Evolutionary conservation across 768 basidiomycete species (phyloP), one percentile per base, ranked within the genome.

Genomic region (Hygrocybe punicea): DNA sequence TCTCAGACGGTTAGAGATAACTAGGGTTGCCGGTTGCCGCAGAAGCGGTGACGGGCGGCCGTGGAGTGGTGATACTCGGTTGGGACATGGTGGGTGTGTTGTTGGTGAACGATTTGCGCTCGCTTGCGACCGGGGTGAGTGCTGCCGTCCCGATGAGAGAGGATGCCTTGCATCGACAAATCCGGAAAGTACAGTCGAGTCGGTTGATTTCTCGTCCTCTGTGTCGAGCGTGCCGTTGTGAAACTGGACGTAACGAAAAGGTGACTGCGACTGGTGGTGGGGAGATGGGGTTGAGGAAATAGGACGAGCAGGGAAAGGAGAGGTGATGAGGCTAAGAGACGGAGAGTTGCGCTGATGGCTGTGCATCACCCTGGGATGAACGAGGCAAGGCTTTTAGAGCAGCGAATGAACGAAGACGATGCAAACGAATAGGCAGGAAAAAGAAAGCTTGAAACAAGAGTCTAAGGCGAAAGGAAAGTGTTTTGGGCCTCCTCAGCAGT

Each of bases 221-320:
- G 64, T 35, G 37, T 58, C 58, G 35, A 62, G 60, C 25, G 61
- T 57, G 17, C 65, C 62, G 25, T 64, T 58, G 33, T 60, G 58
- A 21, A 67, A 63, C 21, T 74, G 69, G 29, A 73, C 60, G 58
- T 70, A 73, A 45, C 69, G 71, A 56, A 71, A 72, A 2, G 73
- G 71, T 9, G 74, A 71, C 37, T 70, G 66, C 25, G 69, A 71
- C 8, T 69, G 69, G 17, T 58, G 60, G 51, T 67, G 69, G 50
- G 58, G 64, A 53, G 60, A 62, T 54, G 66, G 67, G 39, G 71
- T 60, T 34, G 58, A 66, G 48, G 66, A 64, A 34, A 66, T 63
- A 55, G 64, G 67, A 39, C 64, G 45, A 47, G 45, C 45, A 4
- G 45, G 45, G 23, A 17, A 54, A 17, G 65, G 62, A 40, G 61